phyloP scores from a whole-genome alignment of 2,329 filamentous ascomycete genomes.

The Colletotrichum sp. region DNA sequence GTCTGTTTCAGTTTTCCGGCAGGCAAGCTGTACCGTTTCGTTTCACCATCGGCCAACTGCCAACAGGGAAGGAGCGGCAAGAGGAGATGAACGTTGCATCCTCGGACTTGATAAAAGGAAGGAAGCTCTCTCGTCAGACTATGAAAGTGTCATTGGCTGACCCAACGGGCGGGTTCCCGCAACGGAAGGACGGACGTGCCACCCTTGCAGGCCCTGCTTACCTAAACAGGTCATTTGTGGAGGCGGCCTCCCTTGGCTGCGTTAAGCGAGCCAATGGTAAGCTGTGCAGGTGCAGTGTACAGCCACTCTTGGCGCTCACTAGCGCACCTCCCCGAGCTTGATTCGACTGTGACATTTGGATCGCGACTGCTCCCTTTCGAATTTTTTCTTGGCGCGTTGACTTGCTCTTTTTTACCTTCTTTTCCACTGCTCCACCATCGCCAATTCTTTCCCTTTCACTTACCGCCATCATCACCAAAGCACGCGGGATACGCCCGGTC shows the following conservation, averaged over 20 bases:
- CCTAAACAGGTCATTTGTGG: neutral
- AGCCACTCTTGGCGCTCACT: constrained; percentile 15
- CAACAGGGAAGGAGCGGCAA: neutral
- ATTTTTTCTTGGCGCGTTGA: neutral
- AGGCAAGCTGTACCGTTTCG: neutral
- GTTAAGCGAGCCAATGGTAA: neutral
- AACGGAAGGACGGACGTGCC: neutral
- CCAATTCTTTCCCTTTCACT: neutral
- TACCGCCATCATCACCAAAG: neutral
- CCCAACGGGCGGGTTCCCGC: neutral
- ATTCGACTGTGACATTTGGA: constrained; percentile 3
- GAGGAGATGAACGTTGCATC: neutral
- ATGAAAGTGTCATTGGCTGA: neutral
- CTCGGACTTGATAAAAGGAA: neutral
- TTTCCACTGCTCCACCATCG: neutral
- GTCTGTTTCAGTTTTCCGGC: neutral
- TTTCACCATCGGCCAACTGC: neutral
- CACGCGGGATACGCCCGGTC: neutral
- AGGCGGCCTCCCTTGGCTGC: neutral
- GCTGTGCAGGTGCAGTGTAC: neutral
- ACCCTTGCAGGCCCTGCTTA: neutral
- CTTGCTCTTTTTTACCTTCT: neutral
- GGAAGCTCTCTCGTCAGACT: neutral
- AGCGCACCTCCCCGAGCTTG: constrained; percentile 6
- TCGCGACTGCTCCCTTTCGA: neutral